Evolutionary conservation across 164 flowering plant species (phyloP).

Genomic region (Sextonia rubra): DNA sequence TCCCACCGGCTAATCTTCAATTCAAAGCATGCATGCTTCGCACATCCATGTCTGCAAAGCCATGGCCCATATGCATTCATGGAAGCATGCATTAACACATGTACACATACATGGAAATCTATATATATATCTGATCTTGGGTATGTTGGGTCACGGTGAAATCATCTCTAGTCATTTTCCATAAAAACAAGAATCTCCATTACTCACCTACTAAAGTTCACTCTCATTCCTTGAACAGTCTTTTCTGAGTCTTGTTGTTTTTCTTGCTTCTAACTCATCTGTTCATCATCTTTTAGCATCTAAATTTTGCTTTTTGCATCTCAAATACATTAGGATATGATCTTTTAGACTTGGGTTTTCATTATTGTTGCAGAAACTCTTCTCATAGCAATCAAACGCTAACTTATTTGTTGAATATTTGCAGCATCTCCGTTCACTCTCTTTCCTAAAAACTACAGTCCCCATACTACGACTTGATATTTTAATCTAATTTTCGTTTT

Average conservation of each 20-base stretch:
- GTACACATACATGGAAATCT: not conserved
- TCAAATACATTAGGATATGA: not conserved
- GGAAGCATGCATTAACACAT: not conserved
- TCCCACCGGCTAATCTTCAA: not conserved
- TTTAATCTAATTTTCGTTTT: not conserved
- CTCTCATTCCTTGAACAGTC: no score
- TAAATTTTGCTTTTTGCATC: not conserved
- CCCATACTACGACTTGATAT: not conserved
- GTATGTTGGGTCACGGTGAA: not conserved
- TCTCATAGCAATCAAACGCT: no score
- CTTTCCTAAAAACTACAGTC: not conserved
- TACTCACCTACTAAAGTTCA: not conserved
- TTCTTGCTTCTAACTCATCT: not conserved
- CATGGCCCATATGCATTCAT: not conserved
- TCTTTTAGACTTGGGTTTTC: not conserved
- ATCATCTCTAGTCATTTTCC: constrained; percentile 2
- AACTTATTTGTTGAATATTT: no score
- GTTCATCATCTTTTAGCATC: no score
- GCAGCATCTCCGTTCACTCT: not conserved
- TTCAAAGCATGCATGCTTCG: not conserved
- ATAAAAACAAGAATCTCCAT: constrained; percentile 1
- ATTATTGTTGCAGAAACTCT: not conserved
- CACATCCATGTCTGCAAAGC: not conserved
- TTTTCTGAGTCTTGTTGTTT: not conserved
- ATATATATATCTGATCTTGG: not conserved